Percentiles rank a stretch among this genome's conserved stretches.
These are phyloP conservation scores for Leishmania tarentolae DNA, from an alignment of 208 protist genomes.

Conservation along the genomic window DNA sequence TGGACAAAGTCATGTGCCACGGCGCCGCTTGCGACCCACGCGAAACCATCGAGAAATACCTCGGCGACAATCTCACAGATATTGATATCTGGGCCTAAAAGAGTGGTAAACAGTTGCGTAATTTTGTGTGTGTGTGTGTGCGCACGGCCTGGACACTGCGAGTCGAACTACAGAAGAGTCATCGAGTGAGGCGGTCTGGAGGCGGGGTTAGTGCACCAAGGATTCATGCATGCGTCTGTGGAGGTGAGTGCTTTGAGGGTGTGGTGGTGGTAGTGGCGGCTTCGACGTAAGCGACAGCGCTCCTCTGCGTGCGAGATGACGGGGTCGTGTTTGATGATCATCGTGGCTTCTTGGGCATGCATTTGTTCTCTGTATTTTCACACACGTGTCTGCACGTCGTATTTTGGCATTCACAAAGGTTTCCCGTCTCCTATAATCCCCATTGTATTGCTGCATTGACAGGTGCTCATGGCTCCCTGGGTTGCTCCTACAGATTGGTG, in stretches of 20 bases:
- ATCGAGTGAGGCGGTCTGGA: not conserved
- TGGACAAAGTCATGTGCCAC: constrained; percentile 84
- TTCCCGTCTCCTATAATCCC: no score
- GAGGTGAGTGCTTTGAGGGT: not conserved
- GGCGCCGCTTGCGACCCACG: constrained; percentile 87
- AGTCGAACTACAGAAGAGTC: not conserved
- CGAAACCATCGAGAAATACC: constrained; percentile 80
- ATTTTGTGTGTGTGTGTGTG: not conserved
- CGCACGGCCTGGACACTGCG: not conserved
- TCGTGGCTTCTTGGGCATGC: not conserved
- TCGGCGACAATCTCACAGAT: constrained; percentile 83
- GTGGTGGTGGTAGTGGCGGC: not conserved
- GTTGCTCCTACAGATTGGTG: not conserved
- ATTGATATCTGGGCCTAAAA: constrained; percentile 87
- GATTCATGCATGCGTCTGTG: not conserved
- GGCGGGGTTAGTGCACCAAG: not conserved
- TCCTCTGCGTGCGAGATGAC: not conserved
- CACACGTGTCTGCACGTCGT: not conserved
- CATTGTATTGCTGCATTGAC: not conserved
- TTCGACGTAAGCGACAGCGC: not conserved
- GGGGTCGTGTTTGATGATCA: not conserved
- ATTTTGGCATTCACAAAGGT: not conserved
- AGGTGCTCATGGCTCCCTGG: not conserved
- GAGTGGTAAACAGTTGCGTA: not conserved
- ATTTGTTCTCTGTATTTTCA: not conserved